phyloP scores from a whole-genome alignment of 305 asterid genomes.

The Plantago rigida region DNA sequence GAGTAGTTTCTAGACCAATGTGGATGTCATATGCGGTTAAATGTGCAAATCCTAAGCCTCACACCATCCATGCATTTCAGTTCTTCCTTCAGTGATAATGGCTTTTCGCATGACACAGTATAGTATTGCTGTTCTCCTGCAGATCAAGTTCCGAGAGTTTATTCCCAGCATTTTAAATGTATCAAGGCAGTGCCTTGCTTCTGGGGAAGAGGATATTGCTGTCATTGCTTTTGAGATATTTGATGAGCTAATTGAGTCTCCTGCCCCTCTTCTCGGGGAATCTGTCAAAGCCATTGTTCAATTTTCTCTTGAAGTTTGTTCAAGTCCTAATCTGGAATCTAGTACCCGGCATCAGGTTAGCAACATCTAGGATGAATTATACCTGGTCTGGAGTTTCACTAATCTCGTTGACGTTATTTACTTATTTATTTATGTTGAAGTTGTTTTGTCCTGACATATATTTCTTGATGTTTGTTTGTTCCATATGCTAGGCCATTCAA shows the following conservation, averaged over 20 bases:
- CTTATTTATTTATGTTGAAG: neutral
- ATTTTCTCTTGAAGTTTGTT: conserved; percentile 93
- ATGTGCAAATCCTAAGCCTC: too few species aligned
- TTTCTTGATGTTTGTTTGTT: conserved; percentile 21
- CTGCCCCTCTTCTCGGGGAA: conserved; percentile 97
- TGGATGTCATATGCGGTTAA: too few species aligned
- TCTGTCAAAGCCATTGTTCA: conserved; percentile 91
- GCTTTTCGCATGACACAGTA: conserved; percentile 18
- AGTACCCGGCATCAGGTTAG: conserved; percentile 97
- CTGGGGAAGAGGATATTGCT: conserved; percentile 96
- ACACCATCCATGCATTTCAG: too few species aligned
- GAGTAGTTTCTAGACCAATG: too few species aligned
- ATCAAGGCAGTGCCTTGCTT: conserved; percentile 92
- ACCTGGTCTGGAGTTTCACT: conserved; percentile 19
- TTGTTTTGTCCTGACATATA: conserved; percentile 22
- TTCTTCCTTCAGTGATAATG: neutral
- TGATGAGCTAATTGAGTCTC: conserved; percentile 97
- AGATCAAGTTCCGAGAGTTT: conserved; percentile 90
- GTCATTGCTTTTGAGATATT: conserved; percentile 93
- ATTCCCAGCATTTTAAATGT: conserved; percentile 92
- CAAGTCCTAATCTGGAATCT: conserved; percentile 68
- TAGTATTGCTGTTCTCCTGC: conserved; percentile 28
- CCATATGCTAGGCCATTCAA: conserved; percentile 76
- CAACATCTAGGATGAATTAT: conserved; percentile 15
- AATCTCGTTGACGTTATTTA: neutral